Conservation (phyloP, 75 land plant genomes). For the Pseudotsuga menziesii region DNA sequence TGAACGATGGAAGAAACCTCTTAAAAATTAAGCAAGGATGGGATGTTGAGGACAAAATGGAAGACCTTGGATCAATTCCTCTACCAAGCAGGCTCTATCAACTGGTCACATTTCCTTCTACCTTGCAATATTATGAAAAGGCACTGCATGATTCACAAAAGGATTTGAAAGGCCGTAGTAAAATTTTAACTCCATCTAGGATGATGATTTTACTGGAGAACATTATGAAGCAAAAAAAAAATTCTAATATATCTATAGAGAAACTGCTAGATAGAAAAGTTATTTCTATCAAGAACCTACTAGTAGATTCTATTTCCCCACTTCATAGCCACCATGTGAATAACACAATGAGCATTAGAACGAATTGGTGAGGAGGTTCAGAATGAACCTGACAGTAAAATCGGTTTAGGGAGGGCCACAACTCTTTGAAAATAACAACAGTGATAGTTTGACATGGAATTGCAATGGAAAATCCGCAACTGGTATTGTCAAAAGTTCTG, state of each 20-base stretch:
- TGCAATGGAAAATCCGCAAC: not conserved
- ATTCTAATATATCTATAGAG: not conserved
- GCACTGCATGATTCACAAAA: conserved; percentile 18
- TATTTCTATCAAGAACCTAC: not conserved
- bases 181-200: conserved; percentile 10
- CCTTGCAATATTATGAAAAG: conserved; percentile 25
- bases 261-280: not conserved
- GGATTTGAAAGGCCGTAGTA: conserved; percentile 21
- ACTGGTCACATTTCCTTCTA: conserved; percentile 13
- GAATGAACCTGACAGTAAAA: not conserved
- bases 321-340: not conserved
- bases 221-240: not conserved
- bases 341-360: not conserved
- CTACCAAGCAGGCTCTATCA: conserved; percentile 21
- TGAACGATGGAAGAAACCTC: conserved; percentile 15
- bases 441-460: not conserved
- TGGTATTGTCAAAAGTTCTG: not conserved
- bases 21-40: conserved; percentile 7
- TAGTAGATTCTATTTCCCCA: not conserved
- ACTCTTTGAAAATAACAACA: not conserved
- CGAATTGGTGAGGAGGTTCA: not conserved
- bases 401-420: not conserved
- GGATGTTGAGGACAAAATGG: not conserved
- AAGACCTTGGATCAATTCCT: conserved; percentile 18
- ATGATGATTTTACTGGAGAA: not conserved